Evolutionary conservation across 2,329 filamentous ascomycete species (phyloP).

Genomic region (Coniella vitis): DNA sequence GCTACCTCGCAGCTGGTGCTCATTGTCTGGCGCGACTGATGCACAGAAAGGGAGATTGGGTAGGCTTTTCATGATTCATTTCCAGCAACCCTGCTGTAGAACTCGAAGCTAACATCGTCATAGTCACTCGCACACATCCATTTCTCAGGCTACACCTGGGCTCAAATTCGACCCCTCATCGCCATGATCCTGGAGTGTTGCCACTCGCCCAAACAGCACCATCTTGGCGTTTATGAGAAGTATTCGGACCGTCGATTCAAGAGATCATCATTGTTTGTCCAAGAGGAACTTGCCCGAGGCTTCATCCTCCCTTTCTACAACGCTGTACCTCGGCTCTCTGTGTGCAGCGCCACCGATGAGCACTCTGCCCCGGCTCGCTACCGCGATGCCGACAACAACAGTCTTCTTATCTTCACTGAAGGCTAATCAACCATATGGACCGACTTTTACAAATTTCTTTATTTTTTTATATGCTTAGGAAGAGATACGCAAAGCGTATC

Average conservation of each 20-base stretch:
- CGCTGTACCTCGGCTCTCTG: conserved; percentile 26
- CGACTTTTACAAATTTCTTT: conserved; percentile 12
- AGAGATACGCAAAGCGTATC: conserved; percentile 12
- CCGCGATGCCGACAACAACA: conserved; percentile 5
- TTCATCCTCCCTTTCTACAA: conserved; percentile 44
- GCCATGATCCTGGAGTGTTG: conserved; percentile 82
- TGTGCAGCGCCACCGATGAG: conserved; percentile 15
- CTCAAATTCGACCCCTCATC: conserved; percentile 72
- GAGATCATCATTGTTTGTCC: conserved; percentile 72
- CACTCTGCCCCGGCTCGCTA: conserved; percentile 9
- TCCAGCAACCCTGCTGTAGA: background rate
- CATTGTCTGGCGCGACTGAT: conserved; percentile 88
- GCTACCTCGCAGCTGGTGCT: conserved; percentile 83
- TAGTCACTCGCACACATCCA: conserved; percentile 78
- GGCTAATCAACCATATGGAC: conserved; percentile 7
- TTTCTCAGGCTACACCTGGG: conserved; percentile 89
- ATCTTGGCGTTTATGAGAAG: conserved; percentile 83
- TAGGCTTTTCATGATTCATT: conserved; percentile 45
- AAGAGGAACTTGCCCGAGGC: conserved; percentile 61
- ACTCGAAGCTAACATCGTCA: conserved; percentile 16
- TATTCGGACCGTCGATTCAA: conserved; percentile 86
- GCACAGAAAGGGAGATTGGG: conserved; percentile 88
- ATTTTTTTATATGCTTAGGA: conserved; percentile 17
- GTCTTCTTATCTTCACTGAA: conserved; percentile 15
- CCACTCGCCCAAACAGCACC: conserved; percentile 71